phyloP scores from a whole-genome alignment of 129 eudicot genomes.

The Silybum marianum region DNA sequence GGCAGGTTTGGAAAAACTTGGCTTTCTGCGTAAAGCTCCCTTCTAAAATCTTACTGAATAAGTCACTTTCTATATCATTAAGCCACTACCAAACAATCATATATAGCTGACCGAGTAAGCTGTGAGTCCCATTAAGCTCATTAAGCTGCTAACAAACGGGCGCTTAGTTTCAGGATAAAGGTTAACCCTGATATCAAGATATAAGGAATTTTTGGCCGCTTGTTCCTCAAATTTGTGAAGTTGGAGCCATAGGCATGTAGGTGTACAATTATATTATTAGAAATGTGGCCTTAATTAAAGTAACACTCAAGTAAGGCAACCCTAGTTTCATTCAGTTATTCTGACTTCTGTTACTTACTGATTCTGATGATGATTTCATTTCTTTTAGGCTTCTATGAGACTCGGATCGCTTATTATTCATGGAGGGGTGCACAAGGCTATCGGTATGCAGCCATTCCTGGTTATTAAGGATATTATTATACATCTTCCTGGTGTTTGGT shows the following conservation, averaged over 20 bases:
- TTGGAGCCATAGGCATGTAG: too few relatives aligned
- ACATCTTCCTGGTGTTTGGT: conserved; percentile 17
- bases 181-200: neutral
- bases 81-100: too few relatives aligned
- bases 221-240: neutral
- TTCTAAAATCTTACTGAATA: too few relatives aligned
- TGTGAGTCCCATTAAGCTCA: too few relatives aligned
- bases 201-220: neutral
- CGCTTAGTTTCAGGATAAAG: neutral
- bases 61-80: too few relatives aligned
- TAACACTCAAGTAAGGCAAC: neutral
- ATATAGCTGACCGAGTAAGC: too few relatives aligned
- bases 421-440: conserved; percentile 99
- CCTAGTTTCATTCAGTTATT: neutral
- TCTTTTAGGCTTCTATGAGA: conserved; percentile 75
- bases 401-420: conserved; percentile 85
- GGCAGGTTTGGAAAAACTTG: too few relatives aligned
- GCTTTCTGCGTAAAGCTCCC: too few relatives aligned
- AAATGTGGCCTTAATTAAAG: neutral
- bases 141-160: too few relatives aligned
- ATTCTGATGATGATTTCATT: conserved; percentile 9
- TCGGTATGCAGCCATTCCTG: conserved; percentile 85
- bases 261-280: neutral
- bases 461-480: conserved; percentile 39
- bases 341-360: neutral